phyloP scores from a whole-genome alignment of 2,329 filamentous ascomycete genomes.

The Penicillium brasilianum region DNA sequence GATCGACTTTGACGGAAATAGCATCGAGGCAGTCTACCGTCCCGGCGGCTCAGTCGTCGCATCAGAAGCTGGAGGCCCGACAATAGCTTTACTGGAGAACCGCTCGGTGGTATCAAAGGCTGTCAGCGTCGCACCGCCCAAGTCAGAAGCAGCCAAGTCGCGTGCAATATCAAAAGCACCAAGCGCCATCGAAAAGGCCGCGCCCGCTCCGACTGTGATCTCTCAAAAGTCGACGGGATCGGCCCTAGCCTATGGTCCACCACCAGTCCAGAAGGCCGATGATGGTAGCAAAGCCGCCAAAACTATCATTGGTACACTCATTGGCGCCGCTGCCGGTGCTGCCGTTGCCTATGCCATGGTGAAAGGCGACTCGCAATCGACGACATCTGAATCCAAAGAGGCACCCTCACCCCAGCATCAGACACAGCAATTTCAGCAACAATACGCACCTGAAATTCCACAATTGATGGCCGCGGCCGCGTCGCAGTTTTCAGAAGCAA shows the following conservation, averaged over 20 bases:
- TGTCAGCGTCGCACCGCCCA: slow-evolving; percentile 36
- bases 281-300: slow-evolving; percentile 58
- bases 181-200: slow-evolving; percentile 30
- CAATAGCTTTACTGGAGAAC: slow-evolving; percentile 45
- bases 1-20: slow-evolving; percentile 82
- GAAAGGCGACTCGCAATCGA: slow-evolving; percentile 57
- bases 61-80: slow-evolving; percentile 37
- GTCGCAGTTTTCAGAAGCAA: slow-evolving; percentile 31
- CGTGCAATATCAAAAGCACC: slow-evolving; percentile 35
- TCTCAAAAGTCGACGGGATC: slow-evolving; percentile 31
- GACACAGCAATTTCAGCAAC: slow-evolving; percentile 7
- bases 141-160: slow-evolving; percentile 36
- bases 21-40: slow-evolving; percentile 75
- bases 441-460: slow-evolving; percentile 33
- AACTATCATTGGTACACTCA: slow-evolving; percentile 73
- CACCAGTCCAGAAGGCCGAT: slow-evolving; percentile 38
- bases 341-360: slow-evolving; percentile 77
- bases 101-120: slow-evolving; percentile 46
- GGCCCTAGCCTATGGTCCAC: slow-evolving; percentile 33
- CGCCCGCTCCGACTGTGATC: slow-evolving; percentile 25
- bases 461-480: slow-evolving; percentile 30
- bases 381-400: slow-evolving; percentile 27
- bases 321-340: slow-evolving; percentile 79
- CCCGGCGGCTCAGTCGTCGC: slow-evolving; percentile 35
- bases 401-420: slow-evolving; percentile 20